phyloP scores from a whole-genome alignment of 2,329 filamentous ascomycete genomes.

The Penicillium sp. region DNA sequence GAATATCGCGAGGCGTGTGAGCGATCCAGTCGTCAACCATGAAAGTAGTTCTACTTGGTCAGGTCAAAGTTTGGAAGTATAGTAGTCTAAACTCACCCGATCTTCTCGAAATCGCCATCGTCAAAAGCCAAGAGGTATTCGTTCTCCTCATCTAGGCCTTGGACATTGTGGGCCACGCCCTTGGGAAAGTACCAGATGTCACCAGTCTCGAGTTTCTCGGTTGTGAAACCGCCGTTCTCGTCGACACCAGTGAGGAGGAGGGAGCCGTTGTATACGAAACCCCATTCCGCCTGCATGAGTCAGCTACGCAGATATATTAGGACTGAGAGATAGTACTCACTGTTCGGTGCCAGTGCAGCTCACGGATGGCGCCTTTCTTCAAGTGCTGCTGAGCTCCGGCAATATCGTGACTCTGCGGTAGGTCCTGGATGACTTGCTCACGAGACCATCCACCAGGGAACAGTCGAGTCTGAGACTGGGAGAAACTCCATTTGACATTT shows the following conservation, averaged over 20 bases:
- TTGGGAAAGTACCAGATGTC: slow-evolving; percentile 67
- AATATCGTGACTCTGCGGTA: slow-evolving; percentile 61
- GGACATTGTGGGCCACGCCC: slow-evolving; percentile 58
- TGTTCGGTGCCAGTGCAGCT: slow-evolving; percentile 63
- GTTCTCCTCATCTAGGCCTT: slow-evolving; percentile 58
- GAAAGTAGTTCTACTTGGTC: slow-evolving; percentile 55
- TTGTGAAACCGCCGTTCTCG: slow-evolving; percentile 51
- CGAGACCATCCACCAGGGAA: slow-evolving; percentile 61
- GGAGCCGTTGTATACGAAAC: slow-evolving; percentile 55
- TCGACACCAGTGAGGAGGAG: slow-evolving; percentile 58
- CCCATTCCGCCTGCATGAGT: slow-evolving; percentile 57
- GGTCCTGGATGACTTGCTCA: slow-evolving; percentile 61
- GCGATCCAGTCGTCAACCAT: slow-evolving; percentile 65
- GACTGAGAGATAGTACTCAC: slow-evolving; percentile 36
- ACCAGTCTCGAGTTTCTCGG: slow-evolving; percentile 53
- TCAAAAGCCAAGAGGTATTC: slow-evolving; percentile 63
- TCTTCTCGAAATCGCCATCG: slow-evolving; percentile 59
- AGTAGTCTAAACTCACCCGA: slow-evolving; percentile 42
- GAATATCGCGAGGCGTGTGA: slow-evolving; percentile 57
- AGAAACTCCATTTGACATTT: slow-evolving; percentile 66
- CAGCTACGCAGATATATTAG: background rate
- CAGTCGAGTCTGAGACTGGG: slow-evolving; percentile 58
- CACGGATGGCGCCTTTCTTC: slow-evolving; percentile 58
- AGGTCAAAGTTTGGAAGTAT: background rate
- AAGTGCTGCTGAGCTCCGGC: slow-evolving; percentile 63